Conservation (phyloP, 2,329 filamentous ascomycete species). For the Fusarium duplospermum region DNA sequence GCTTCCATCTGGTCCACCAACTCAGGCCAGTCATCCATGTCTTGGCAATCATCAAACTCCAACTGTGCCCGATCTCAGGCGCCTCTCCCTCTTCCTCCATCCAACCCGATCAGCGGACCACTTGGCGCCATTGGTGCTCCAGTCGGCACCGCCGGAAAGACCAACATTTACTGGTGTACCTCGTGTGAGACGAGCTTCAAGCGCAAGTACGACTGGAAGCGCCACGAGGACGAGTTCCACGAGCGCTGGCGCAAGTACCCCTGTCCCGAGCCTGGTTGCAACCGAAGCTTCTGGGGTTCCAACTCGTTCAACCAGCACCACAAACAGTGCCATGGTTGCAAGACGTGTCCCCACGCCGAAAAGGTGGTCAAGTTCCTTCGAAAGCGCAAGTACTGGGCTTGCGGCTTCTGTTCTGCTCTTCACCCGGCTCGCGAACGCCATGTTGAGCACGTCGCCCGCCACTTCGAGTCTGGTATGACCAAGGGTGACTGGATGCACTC, state of each 20-base stretch:
- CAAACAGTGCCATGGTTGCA: conserved; percentile 73
- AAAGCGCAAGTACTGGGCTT: conserved; percentile 76
- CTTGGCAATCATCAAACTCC: conserved; percentile 52
- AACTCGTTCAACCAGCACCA: conserved; percentile 77
- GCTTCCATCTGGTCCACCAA: conserved; percentile 60
- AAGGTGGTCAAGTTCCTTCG: conserved; percentile 71
- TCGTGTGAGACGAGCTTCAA: conserved; percentile 74
- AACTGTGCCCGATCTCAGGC: conserved; percentile 51
- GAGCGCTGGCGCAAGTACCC: conserved; percentile 76
- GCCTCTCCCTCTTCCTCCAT: conserved; percentile 51
- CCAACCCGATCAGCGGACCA: conserved; percentile 48
- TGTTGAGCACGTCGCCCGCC: conserved; percentile 75
- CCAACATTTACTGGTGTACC: conserved; percentile 67
- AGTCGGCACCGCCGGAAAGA: conserved; percentile 48
- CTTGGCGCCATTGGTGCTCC: conserved; percentile 43
- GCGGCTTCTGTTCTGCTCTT: conserved; percentile 74
- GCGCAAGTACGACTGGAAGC: conserved; percentile 76
- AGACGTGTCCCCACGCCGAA: conserved; percentile 73
- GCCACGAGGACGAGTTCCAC: conserved; percentile 77
- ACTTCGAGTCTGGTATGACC: conserved; percentile 72
- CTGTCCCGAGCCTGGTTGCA: conserved; percentile 71
- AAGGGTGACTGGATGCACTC: conserved; percentile 77
- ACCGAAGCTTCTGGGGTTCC: conserved; percentile 75
- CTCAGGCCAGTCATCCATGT: conserved; percentile 54
- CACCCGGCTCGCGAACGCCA: conserved; percentile 73